Evolutionary conservation across 2,329 filamentous ascomycete genomes (phyloP), one percentile per base, ranked within the genome.

Genomic region (Nannizzia gypsea): DNA sequence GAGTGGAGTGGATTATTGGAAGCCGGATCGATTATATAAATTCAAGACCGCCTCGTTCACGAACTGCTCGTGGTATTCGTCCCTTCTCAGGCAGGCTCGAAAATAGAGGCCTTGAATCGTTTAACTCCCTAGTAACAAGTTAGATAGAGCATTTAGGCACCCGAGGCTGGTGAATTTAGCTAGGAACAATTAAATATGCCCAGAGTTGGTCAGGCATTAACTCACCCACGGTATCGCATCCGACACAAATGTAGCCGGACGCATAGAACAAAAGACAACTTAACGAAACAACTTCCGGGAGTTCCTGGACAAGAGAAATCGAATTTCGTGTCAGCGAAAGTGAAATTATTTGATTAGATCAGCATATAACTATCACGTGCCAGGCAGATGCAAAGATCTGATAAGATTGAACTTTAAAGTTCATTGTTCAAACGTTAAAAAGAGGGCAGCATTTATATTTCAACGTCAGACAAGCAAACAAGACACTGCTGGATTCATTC

Each of bases 131-230:
- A 26, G 13, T 8, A 26, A 15, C 20, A 24, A 26, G 44, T 50
- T 13, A 50, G 44, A 26, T 24, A 24, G n/a, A n/a, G n/a, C n/a
- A n/a, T n/a, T n/a, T n/a, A n/a, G 42, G 42, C 9, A 20, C 44
- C 6, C 13, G 9, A 20, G 42, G 20, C n/a, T 11, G 6, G 42
- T 46, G 31, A 11, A 28, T 26, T 50, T 24, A 11, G 31, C 44
- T 15, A 26, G 20, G 6, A 24, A 4, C 73, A 63, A 78, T 74
- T 76, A 79, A 54, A 31, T 70, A 58, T 57, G 24, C 59, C 54
- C 20, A 42, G 62, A 2, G 20, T 13, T 17, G 13, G 3, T 8
- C 26, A 36, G 20, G 8, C 9, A 13, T 20, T 26, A 50, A 15
- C 44, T 50, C 24, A 50, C 20, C 44, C 22, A 11, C 22, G 5